Percentiles rank a stretch among this genome's conserved stretches.
phyloP scores from a whole-genome alignment of 768 basidiomycete genomes.

The Leccinum subtestaceum region DNA sequence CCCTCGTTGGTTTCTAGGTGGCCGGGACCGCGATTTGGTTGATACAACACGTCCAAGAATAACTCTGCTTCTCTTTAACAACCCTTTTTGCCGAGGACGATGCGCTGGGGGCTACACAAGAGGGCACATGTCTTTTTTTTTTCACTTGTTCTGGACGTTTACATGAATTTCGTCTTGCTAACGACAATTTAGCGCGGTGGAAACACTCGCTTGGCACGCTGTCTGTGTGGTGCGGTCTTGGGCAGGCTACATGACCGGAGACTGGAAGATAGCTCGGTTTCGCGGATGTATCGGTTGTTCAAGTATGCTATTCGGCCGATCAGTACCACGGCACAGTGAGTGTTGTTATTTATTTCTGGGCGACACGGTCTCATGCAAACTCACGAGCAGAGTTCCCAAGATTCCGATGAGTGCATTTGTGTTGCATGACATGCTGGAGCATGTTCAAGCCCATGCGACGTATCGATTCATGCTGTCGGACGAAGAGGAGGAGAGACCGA shows the following conservation, averaged over 20 bases:
- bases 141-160: conserved; percentile 1
- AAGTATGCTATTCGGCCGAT: conserved; percentile 83
- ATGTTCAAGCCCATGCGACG: conserved; percentile 87
- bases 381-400: conserved; percentile 31
- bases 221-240: conserved; percentile 79
- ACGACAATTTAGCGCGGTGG: conserved; percentile 47
- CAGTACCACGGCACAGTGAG: conserved; percentile 60
- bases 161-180: conserved; percentile 17
- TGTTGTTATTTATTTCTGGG: conserved; percentile 14
- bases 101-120: conserved; percentile 87
- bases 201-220: conserved; percentile 65
- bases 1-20: conserved; percentile 54
- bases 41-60: conserved; percentile 95
- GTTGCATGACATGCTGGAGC: conserved; percentile 87
- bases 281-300: conserved; percentile 63
- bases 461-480: conserved; percentile 89
- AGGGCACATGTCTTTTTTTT: conserved; percentile 55
- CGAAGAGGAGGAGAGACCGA: conserved; percentile 78
- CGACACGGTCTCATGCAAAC: background rate
- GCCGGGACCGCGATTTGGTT: conserved; percentile 48
- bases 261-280: conserved; percentile 26
- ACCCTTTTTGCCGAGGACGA: conserved; percentile 74
- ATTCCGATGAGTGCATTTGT: conserved; percentile 85
- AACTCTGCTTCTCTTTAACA: conserved; percentile 69
- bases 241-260: conserved; percentile 64